Percentiles rank a stretch among this genome's conserved stretches.
Evolutionary conservation across 2,329 filamentous ascomycete species (phyloP).

Genomic region (Lecanoromycetidae sp.): DNA sequence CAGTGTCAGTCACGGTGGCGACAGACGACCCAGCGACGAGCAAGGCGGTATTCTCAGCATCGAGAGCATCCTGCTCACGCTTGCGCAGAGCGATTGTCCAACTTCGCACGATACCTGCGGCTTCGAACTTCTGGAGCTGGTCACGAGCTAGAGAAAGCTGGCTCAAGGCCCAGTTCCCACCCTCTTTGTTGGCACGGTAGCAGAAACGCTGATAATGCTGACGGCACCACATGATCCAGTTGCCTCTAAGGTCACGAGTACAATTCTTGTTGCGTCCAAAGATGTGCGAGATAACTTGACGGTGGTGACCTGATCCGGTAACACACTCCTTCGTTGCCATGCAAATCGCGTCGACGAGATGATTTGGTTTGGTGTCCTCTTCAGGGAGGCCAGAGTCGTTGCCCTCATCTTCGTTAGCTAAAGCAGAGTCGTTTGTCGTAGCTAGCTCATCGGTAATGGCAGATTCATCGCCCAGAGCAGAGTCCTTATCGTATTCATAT

Average conservation of each 20-base stretch:
- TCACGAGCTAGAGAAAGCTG: slow-evolving; percentile 53
- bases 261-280: slow-evolving; percentile 73
- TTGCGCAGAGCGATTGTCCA: slow-evolving; percentile 12
- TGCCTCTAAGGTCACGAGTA: slow-evolving; percentile 55
- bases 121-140: slow-evolving; percentile 51
- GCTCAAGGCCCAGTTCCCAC: slow-evolving; percentile 42
- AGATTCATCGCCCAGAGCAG: too few relatives aligned
- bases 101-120: slow-evolving; percentile 44
- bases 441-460: too few relatives aligned
- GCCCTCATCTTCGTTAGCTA: background rate
- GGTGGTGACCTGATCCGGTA: slow-evolving; percentile 21
- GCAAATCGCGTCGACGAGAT: background rate
- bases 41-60: background rate
- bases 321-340: background rate
- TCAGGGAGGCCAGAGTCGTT: too few relatives aligned
- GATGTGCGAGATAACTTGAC: slow-evolving; percentile 69
- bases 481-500: too few relatives aligned
- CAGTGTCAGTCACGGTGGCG: background rate
- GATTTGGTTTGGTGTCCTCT: background rate
- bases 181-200: slow-evolving; percentile 51
- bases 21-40: background rate
- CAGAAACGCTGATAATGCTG: slow-evolving; percentile 70
- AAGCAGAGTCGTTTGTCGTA: too few relatives aligned
- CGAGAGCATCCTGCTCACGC: background rate
- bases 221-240: slow-evolving; percentile 66